A percentile compares a stretch with the other conserved stretches of the same genome.
phyloP scores from a whole-genome alignment of 345 rosid species.

The Geranium brycei region DNA sequence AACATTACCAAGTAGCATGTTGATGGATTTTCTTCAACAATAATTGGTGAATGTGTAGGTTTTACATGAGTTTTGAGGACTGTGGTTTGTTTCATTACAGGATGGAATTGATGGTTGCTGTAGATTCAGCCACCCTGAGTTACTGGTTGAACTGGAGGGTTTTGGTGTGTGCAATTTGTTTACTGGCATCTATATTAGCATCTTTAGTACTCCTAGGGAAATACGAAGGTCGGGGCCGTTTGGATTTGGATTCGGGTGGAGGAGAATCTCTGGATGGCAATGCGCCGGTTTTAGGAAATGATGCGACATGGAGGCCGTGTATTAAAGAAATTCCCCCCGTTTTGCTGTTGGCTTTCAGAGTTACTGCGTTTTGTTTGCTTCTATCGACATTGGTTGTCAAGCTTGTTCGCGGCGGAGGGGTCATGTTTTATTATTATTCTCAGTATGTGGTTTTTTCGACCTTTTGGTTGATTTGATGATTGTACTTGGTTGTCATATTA shows the following conservation, averaged over 20 bases:
- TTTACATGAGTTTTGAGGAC: no score
- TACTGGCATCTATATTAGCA: conserved; percentile 23
- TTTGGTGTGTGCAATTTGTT: conserved; percentile 48
- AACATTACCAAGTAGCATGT: no score
- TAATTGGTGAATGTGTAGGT: no score
- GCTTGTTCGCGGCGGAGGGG: conserved; percentile 21
- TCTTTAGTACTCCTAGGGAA: conserved; percentile 36
- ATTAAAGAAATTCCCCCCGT: conserved; percentile 38
- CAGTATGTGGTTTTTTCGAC: conserved; percentile 31
- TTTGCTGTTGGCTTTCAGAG: conserved; percentile 47
- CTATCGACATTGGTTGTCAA: conserved; percentile 22
- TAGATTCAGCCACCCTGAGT: conserved; percentile 25
- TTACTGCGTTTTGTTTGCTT: conserved; percentile 42
- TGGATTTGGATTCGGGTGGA: conserved; percentile 18
- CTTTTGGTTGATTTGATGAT: neutral
- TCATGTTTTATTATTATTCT: conserved; percentile 40
- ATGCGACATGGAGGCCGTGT: conserved; percentile 54
- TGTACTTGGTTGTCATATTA: neutral
- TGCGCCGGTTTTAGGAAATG: conserved; percentile 15
- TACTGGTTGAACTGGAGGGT: conserved; percentile 73
- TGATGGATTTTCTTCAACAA: no score
- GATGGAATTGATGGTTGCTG: conserved; percentile 16
- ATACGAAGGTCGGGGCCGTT: conserved; percentile 24
- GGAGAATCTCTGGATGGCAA: conserved; percentile 10
- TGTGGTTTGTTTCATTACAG: conserved; percentile 5